Evolutionary conservation across 2,329 filamentous ascomycete species (phyloP).

Genomic region (Ophiostoma ips): DNA sequence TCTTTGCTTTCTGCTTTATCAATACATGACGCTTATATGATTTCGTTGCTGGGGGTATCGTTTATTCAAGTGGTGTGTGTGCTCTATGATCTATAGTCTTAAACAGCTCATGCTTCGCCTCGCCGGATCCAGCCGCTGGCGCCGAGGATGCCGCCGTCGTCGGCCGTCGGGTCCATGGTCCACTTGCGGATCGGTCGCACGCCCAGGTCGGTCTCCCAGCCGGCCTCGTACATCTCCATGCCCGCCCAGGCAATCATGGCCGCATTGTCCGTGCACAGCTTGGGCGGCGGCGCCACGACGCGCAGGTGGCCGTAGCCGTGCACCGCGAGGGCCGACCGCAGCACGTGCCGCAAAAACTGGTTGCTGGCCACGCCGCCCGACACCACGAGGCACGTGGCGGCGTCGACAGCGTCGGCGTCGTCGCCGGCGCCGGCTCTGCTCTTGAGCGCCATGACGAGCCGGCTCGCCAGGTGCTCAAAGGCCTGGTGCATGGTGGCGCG

Average conservation of each 20-base stretch:
- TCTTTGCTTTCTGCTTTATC: neutral
- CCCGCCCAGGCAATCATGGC: slow-evolving; percentile 96
- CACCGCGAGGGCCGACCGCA: slow-evolving; percentile 42
- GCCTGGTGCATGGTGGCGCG: slow-evolving; percentile 61
- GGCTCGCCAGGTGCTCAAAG: slow-evolving; percentile 75
- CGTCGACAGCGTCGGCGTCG: too few species aligned
- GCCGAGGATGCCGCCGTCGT: slow-evolving; percentile 55
- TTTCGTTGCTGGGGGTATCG: neutral
- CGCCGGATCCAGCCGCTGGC: slow-evolving; percentile 31
- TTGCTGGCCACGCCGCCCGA: slow-evolving; percentile 89
- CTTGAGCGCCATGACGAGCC: slow-evolving; percentile 54
- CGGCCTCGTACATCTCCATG: slow-evolving; percentile 77
- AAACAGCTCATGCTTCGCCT: too few species aligned
- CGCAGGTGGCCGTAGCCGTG: slow-evolving; percentile 48
- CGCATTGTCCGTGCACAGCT: slow-evolving; percentile 85
- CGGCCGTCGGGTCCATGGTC: slow-evolving; percentile 50
- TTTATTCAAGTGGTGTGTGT: neutral
- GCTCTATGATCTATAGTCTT: neutral
- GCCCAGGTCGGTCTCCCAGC: slow-evolving; percentile 50
- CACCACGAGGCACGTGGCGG: slow-evolving; percentile 48
- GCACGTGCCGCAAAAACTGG: slow-evolving; percentile 56
- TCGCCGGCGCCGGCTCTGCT: slow-evolving; percentile 4
- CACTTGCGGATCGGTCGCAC: slow-evolving; percentile 53
- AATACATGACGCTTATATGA: neutral
- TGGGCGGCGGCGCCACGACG: slow-evolving; percentile 60